Percentiles rank a stretch among this genome's conserved stretches.
These are phyloP conservation scores for Kurtzmaniella natalensis DNA, from an alignment of 1,139 yeast genomes.

Conservation along the genomic window DNA sequence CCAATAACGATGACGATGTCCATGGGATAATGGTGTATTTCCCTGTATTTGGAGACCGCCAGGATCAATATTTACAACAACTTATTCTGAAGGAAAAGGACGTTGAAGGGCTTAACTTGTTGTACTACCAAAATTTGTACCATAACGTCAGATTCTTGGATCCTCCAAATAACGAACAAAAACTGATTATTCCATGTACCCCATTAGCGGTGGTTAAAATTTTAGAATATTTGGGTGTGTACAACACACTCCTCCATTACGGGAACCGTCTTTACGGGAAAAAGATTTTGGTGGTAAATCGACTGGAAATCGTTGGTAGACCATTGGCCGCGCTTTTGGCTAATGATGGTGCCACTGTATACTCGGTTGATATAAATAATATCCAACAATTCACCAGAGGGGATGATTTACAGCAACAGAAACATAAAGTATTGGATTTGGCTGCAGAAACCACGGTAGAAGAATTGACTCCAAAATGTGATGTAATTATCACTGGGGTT, in stretches of 20 bases:
- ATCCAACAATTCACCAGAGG: slow-evolving; percentile 93
- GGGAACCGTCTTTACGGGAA: slow-evolving; percentile 94
- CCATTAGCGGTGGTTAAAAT: slow-evolving; percentile 93
- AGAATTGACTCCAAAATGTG: slow-evolving; percentile 69
- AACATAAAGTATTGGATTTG: slow-evolving; percentile 80
- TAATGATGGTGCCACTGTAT: slow-evolving; percentile 95
- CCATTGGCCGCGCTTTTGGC: slow-evolving; percentile 95
- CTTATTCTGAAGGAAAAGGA: slow-evolving; percentile 83
- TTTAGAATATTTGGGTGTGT: slow-evolving; percentile 83
- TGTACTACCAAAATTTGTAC: slow-evolving; percentile 89
- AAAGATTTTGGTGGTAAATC: slow-evolving; percentile 81
- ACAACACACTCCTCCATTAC: slow-evolving; percentile 73
- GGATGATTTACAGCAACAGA: slow-evolving; percentile 74
- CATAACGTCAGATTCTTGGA: slow-evolving; percentile 87
- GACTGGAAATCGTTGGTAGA: slow-evolving; percentile 95
- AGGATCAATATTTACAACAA: slow-evolving; percentile 93
- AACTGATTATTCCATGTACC: slow-evolving; percentile 92
- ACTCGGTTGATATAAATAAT: slow-evolving; percentile 83
- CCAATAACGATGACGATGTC: slow-evolving; percentile 71
- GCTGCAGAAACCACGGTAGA: slow-evolving; percentile 48
- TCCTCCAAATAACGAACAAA: slow-evolving; percentile 56
- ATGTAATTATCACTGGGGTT: slow-evolving; percentile 93
- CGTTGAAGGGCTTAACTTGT: slow-evolving; percentile 90
- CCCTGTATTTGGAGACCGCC: slow-evolving; percentile 94
- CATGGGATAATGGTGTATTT: slow-evolving; percentile 98